These are phyloP conservation scores for Clarireedia monteithiana DNA, from an alignment of 2,329 filamentous ascomycete species.

Conservation along the genomic window DNA sequence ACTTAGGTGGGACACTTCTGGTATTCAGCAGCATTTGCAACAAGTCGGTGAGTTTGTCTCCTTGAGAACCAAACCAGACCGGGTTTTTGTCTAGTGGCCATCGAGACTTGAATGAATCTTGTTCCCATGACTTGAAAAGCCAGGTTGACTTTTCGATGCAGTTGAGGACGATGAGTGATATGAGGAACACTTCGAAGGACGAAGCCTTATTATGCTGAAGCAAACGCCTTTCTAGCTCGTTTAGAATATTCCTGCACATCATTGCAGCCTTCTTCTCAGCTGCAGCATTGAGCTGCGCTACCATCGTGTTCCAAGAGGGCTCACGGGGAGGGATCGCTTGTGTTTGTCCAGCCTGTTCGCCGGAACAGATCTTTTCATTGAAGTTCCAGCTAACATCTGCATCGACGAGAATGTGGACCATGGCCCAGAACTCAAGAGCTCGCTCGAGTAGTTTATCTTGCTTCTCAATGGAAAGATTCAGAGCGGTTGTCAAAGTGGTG, in stretches of 20 bases:
- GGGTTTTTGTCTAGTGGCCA: conserved; percentile 57
- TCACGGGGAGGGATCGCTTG: conserved; percentile 16
- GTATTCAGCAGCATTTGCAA: conserved; percentile 56
- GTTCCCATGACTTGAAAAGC: conserved; percentile 62
- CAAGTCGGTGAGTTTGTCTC: conserved; percentile 49
- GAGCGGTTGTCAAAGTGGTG: conserved; percentile 46
- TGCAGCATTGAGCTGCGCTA: conserved; percentile 56
- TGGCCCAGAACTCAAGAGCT: conserved; percentile 55
- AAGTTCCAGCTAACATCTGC: conserved; percentile 52
- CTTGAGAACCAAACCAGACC: conserved; percentile 48
- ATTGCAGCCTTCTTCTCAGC: conserved; percentile 55
- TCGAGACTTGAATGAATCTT: conserved; percentile 41
- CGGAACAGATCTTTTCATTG: conserved; percentile 14
- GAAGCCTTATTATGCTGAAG: conserved; percentile 53
- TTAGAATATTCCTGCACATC: conserved; percentile 50
- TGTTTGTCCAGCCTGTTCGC: conserved; percentile 16
- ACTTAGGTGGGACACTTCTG: conserved; percentile 50
- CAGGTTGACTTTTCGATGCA: conserved; percentile 62
- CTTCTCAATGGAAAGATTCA: conserved; percentile 37
- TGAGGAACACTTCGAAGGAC: conserved; percentile 53
- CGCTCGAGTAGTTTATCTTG: conserved; percentile 48
- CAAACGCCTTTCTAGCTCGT: conserved; percentile 52
- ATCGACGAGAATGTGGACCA: conserved; percentile 55
- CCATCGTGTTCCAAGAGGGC: conserved; percentile 47
- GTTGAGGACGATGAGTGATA: conserved; percentile 54